phyloP scores from a whole-genome alignment of 179 eudicot species.

The Nepenthes alata region DNA sequence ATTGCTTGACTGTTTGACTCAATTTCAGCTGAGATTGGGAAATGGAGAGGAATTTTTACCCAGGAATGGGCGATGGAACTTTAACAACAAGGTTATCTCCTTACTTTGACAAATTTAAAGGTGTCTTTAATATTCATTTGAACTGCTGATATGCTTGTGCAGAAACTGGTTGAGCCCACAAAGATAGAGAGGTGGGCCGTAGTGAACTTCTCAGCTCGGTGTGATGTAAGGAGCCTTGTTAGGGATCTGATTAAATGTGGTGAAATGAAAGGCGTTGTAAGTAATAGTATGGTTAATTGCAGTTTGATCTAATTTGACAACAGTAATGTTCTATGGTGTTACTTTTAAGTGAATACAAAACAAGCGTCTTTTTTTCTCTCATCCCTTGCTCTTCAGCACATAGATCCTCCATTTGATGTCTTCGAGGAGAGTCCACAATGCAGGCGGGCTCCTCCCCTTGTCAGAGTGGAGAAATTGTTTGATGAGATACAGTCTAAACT shows the following conservation, averaged over 20 bases:
- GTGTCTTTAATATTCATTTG: not conserved
- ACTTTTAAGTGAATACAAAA: not conserved
- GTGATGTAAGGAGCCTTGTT: slow-evolving; percentile 39
- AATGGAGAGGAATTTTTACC: slow-evolving; percentile 70
- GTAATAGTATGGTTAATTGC: slow-evolving; percentile 7
- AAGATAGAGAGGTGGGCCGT: slow-evolving; percentile 71
- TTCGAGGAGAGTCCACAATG: slow-evolving; percentile 56
- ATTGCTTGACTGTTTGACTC: not conserved
- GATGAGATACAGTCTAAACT: slow-evolving; percentile 59
- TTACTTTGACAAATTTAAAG: too few species aligned
- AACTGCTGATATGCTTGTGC: not conserved
- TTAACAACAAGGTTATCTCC: slow-evolving; percentile 56
- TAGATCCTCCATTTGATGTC: slow-evolving; percentile 52
- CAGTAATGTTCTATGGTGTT: not conserved
- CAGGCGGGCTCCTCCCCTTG: slow-evolving; percentile 63
- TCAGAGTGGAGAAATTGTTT: slow-evolving; percentile 73
- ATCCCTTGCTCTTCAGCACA: slow-evolving; percentile 19
- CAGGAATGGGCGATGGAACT: slow-evolving; percentile 79
- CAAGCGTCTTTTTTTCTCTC: not conserved
- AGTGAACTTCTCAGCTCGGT: slow-evolving; percentile 70
- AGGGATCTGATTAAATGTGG: slow-evolving; percentile 53
- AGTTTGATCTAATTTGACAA: not conserved
- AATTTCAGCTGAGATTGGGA: slow-evolving; percentile 50
- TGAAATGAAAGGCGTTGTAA: slow-evolving; percentile 58
- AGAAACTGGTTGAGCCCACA: slow-evolving; percentile 69